phyloP scores from a whole-genome alignment of 768 basidiomycete species.

The Rhodosporidiobolus odoratus region DNA sequence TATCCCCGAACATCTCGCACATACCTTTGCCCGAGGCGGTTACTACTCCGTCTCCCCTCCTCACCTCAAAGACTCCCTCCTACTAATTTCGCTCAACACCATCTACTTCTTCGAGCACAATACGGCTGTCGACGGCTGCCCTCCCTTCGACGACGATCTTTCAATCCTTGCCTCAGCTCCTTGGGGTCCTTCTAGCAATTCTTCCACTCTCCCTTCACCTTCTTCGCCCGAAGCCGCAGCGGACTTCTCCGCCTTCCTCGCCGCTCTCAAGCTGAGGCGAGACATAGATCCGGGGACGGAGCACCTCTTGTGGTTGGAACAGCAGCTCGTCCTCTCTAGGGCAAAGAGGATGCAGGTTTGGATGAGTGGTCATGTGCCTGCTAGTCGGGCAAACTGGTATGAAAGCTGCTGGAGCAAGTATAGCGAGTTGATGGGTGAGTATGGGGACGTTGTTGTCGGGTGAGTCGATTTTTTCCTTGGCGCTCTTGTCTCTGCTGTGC shows the following conservation, averaged over 20 bases:
- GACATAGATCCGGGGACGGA: slow-evolving; percentile 72
- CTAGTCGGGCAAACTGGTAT: slow-evolving; percentile 71
- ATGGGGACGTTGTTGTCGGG: slow-evolving; percentile 80
- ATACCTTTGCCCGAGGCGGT: slow-evolving; percentile 80
- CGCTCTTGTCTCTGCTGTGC: background rate
- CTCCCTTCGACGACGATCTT: slow-evolving; percentile 39
- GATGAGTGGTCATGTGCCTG: slow-evolving; percentile 72
- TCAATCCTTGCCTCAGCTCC: background rate
- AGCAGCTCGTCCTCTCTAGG: slow-evolving; percentile 66
- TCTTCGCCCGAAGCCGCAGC: background rate
- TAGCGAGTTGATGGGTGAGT: slow-evolving; percentile 61
- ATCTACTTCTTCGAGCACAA: slow-evolving; percentile 67
- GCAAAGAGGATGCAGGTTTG: slow-evolving; percentile 63
- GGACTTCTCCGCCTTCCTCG: background rate
- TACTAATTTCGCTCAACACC: slow-evolving; percentile 79
- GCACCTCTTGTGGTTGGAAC: slow-evolving; percentile 84
- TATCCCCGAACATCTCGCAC: slow-evolving; percentile 60
- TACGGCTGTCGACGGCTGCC: slow-evolving; percentile 44
- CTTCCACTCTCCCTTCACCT: background rate
- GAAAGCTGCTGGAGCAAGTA: slow-evolving; percentile 30
- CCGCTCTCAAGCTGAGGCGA: slow-evolving; percentile 40
- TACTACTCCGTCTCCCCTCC: slow-evolving; percentile 58
- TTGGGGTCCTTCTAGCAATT: background rate
- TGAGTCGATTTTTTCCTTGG: background rate
- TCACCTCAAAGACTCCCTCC: slow-evolving; percentile 54